These are phyloP conservation scores for Daldinia caldariorum DNA, from an alignment of 495 filamentous ascomycete genomes.

Conservation along the genomic window DNA sequence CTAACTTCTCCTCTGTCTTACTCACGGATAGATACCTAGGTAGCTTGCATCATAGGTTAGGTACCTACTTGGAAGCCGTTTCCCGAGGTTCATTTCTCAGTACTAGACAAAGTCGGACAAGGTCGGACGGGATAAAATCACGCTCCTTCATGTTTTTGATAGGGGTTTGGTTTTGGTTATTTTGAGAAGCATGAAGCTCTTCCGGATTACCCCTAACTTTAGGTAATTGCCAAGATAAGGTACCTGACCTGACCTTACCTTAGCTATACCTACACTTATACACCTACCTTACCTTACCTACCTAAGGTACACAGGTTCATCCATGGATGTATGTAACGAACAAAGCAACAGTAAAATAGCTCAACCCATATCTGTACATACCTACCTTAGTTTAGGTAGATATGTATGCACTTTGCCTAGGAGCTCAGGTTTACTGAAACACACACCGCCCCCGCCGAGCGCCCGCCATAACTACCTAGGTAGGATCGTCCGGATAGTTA, in stretches of 20 bases:
- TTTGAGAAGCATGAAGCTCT: not conserved
- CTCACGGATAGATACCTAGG: too few species aligned
- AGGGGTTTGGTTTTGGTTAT: constrained; percentile 5
- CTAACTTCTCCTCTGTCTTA: constrained; percentile 12
- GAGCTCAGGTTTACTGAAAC: constrained; percentile 4
- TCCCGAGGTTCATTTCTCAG: constrained; percentile 37
- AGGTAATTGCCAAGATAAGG: constrained; percentile 3
- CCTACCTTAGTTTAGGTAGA: too few species aligned
- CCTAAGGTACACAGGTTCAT: not conserved
- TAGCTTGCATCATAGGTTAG: constrained; percentile 19
- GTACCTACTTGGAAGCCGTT: constrained; percentile 7
- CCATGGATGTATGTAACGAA: not conserved
- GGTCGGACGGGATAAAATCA: constrained; percentile 39
- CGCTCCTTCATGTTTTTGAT: constrained; percentile 11
- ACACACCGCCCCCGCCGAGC: constrained; percentile 6
- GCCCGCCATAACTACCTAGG: constrained; percentile 10
- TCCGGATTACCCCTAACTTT: not conserved
- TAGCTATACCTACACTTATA: not conserved
- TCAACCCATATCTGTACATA: constrained; percentile 22
- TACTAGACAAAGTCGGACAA: constrained; percentile 41
- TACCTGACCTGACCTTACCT: not conserved
- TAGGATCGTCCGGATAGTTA: constrained; percentile 33
- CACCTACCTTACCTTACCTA: not conserved
- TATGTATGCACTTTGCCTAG: constrained; percentile 1
- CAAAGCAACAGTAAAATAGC: constrained; percentile 29